Evolutionary conservation across 75 land plant species (phyloP), one percentile per base, ranked within the genome.

Genomic region (Isoetes taiwanensis): DNA sequence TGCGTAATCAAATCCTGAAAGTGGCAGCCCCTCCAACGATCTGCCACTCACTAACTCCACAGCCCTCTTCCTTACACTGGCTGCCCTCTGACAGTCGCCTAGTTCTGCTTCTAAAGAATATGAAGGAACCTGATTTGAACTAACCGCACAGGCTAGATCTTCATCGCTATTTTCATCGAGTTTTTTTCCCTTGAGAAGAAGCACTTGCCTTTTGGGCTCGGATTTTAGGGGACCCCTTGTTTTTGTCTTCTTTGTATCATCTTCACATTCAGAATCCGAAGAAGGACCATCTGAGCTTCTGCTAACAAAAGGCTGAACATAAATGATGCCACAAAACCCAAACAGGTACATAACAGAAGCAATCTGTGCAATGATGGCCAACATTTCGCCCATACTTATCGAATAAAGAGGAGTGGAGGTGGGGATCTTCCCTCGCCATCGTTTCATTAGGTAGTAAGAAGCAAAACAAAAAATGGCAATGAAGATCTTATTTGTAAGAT

Each of bases 351-450:
- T 76, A 50, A 75, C 64, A 50, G 96, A 90, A 4, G 80, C 71
- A 37, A 84, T 34, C 63, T 76, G 67, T 23, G 73, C 63, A 31
- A 90, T 11, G 28, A 86, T 32, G 56, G 83, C 81, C 28, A 62
- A 57, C 24, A 82, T 67, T 68, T 83, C 93, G 10, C 69, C 70
- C 29, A 82, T 26, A 52, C 64, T 62, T 41, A 86, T 46, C 60
- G 80, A 61, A 60, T 82, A 84, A 28, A 90, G 73, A 4, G 87
- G 93, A 4, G 74, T 71, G 4, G 79, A 75, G 32, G 63, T 67
- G 32, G 81, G 68, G 75, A 75, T 79, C 79, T 90, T 90, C 50
- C 86, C 93, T 40, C 93, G 34, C 96, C 96, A 90, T 20, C 84
- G 67, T 20, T 70, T 58, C 75, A 87, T 72, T 27, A 87, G 71